Conservation (phyloP, 2,329 filamentous ascomycete genomes). For the Stagonosporopsis cucurbitacearum region DNA sequence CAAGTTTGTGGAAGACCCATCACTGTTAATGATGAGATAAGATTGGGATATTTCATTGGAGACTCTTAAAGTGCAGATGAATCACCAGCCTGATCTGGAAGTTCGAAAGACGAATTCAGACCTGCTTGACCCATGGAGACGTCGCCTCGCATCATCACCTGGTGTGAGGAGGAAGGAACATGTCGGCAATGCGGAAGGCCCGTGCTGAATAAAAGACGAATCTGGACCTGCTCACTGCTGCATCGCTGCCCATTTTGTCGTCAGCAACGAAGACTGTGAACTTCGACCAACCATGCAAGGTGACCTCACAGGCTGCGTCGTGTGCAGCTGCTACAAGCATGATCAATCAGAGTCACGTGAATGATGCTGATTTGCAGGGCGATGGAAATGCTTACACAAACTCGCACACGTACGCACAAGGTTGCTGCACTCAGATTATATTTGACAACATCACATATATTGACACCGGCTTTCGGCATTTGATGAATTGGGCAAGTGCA, state of each 20-base stretch:
- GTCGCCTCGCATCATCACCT: neutral
- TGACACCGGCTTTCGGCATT: neutral
- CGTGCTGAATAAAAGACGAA: neutral
- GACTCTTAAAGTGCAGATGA: neutral
- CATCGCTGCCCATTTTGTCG: constrained; percentile 16
- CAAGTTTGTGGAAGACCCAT: constrained; percentile 3
- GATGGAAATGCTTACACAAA: constrained; percentile 1
- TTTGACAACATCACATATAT: neutral
- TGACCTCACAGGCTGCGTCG: neutral
- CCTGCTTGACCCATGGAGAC: neutral
- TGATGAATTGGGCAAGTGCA: neutral
- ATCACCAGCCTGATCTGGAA: neutral
- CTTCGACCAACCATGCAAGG: neutral
- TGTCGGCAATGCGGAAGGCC: constrained; percentile 2
- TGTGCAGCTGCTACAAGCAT: neutral
- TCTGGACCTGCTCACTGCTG: constrained; percentile 11
- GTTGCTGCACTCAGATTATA: neutral
- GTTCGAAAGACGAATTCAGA: neutral
- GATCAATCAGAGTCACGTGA: constrained; percentile 1
- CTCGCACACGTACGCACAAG: constrained; percentile 3
- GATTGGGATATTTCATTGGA: neutral
- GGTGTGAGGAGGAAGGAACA: neutral
- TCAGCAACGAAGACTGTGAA: neutral
- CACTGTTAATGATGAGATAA: constrained; percentile 13
- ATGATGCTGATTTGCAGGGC: neutral